Evolutionary conservation across 805 yeast genomes (phyloP).

Genomic region (Barnettozyma botsteinii): DNA sequence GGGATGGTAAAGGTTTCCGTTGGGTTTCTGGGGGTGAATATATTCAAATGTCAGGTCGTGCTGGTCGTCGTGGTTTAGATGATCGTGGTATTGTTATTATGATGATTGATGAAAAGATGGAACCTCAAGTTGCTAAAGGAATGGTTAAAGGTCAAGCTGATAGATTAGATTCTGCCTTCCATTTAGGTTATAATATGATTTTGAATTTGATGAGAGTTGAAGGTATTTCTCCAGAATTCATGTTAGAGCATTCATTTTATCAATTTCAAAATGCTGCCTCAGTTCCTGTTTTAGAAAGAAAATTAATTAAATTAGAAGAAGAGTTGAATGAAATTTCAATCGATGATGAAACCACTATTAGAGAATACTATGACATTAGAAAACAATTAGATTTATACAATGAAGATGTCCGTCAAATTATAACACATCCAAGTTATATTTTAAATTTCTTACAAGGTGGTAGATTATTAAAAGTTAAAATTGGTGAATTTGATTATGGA

Average conservation of each 20-base stretch:
- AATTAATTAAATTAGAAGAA: slow-evolving; percentile 48
- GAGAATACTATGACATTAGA: slow-evolving; percentile 77
- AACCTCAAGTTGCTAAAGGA: slow-evolving; percentile 97
- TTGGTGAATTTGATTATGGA: slow-evolving; percentile 69
- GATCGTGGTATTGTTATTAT: slow-evolving; percentile 98
- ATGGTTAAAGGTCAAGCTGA: slow-evolving; percentile 99
- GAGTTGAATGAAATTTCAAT: slow-evolving; percentile 46
- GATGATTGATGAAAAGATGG: slow-evolving; percentile 99
- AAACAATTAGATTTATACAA: slow-evolving; percentile 66
- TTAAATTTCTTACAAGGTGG: slow-evolving; percentile 86
- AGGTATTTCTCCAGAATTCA: slow-evolving; percentile 96
- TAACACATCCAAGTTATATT: slow-evolving; percentile 87
- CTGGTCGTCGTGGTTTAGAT: slow-evolving; percentile 99
- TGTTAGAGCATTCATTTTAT: slow-evolving; percentile 89
- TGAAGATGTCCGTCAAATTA: slow-evolving; percentile 70
- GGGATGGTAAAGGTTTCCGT: slow-evolving; percentile 97
- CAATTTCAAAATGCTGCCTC: slow-evolving; percentile 93
- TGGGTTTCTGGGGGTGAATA: slow-evolving; percentile 99
- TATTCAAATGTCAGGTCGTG: slow-evolving; percentile 99
- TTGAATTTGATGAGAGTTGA: slow-evolving; percentile 94
- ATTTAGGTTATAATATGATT: slow-evolving; percentile 95
- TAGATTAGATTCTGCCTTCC: slow-evolving; percentile 95
- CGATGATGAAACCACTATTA: slow-evolving; percentile 69
- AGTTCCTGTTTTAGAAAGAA: slow-evolving; percentile 76
- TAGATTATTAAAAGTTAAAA: slow-evolving; percentile 64